Conservation (phyloP, 306 rosid genomes). For the Gynostemma pentaphyllum region DNA sequence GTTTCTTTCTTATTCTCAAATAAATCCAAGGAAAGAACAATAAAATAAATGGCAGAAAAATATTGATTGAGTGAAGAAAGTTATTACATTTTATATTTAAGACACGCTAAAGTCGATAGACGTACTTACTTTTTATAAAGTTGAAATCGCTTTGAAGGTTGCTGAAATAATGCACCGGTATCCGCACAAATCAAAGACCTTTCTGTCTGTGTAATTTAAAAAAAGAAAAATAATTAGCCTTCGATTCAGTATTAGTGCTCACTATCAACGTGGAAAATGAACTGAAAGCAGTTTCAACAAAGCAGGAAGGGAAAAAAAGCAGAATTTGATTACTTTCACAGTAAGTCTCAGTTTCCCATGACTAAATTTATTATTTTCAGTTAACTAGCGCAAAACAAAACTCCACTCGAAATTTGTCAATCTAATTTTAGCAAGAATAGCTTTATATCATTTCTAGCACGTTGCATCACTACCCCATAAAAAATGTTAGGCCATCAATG, state of each 20-base stretch:
- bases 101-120: slow-evolving; percentile 2
- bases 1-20: neutral
- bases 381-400: neutral
- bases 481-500: neutral
- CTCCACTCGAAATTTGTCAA: neutral
- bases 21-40: too few species aligned
- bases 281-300: neutral
- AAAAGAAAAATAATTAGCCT: slow-evolving; percentile 8
- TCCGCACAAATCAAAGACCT: slow-evolving; percentile 72
- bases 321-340: neutral
- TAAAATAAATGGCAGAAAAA: neutral
- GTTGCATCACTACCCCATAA: neutral
- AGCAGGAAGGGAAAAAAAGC: neutral
- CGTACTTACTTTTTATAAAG: slow-evolving; percentile 55
- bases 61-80: neutral
- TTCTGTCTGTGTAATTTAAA: slow-evolving; percentile 55
- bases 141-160: slow-evolving; percentile 38
- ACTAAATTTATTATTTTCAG: neutral
- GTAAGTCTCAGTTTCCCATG: neutral
- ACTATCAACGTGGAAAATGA: neutral
- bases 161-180: slow-evolving; percentile 77
- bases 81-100: neutral
- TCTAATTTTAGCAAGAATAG: neutral
- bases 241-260: neutral
- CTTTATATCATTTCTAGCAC: neutral